Evolutionary conservation across 176 grass and related monocot genomes (phyloP).

Genomic region (Echinochloa phyllopogon): DNA sequence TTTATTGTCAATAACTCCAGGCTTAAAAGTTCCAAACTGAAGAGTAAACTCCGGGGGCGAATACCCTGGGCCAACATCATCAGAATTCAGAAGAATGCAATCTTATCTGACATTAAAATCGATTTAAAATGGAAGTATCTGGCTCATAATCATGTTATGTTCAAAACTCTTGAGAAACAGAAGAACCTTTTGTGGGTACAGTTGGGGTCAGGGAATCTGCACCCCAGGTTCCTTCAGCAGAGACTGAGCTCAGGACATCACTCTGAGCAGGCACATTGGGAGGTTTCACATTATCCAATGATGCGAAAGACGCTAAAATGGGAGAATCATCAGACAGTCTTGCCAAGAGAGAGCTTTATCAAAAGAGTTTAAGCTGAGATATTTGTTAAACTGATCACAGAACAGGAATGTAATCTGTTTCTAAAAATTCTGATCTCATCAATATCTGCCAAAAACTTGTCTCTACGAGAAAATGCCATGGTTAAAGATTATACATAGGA

Average conservation of each 20-base stretch:
- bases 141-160: not conserved
- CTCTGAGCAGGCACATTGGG: constrained; percentile 16
- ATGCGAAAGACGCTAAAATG: constrained; percentile 22
- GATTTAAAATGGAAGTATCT: not conserved
- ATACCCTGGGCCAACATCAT: constrained; percentile 31
- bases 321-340: not conserved
- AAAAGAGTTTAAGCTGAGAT: not conserved
- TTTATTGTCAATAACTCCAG: constrained; percentile 43
- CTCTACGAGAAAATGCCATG: not conserved
- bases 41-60: constrained; percentile 42
- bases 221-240: constrained; percentile 32
- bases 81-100: constrained; percentile 25
- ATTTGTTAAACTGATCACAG: not conserved
- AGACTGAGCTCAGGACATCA: constrained; percentile 11
- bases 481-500: not conserved
- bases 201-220: not conserved
- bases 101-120: not conserved
- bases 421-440: not conserved
- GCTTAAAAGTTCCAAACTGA: constrained; percentile 52
- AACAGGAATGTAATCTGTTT: not conserved
- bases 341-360: not conserved
- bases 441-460: constrained; percentile 1
- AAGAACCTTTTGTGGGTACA: constrained; percentile 44
- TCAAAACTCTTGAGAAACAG: constrained; percentile 1
- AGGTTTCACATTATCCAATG: constrained; percentile 38